These are phyloP conservation scores for Lenzites betulinus DNA, from an alignment of 768 basidiomycete species.

Conservation along the genomic window DNA sequence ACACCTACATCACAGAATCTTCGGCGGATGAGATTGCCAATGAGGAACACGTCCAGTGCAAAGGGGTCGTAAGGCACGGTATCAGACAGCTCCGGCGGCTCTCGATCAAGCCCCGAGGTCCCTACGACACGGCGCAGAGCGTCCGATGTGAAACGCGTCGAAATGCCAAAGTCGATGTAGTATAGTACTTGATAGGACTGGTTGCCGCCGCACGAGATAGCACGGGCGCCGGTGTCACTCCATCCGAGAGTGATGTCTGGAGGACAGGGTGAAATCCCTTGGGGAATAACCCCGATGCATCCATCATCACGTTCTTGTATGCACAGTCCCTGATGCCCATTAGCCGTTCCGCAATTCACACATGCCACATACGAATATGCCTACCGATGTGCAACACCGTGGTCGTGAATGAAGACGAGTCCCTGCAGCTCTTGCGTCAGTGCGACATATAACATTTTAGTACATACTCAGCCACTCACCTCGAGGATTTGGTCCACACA, in stretches of 20 bases:
- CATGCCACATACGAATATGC: background rate
- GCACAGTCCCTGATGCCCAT: slow-evolving; percentile 24
- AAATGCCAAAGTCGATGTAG: slow-evolving; percentile 33
- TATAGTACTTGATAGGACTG: slow-evolving; percentile 27
- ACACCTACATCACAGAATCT: slow-evolving; percentile 19
- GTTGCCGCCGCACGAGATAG: background rate
- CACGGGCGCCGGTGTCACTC: background rate
- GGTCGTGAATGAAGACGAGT: slow-evolving; percentile 24
- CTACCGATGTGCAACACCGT: slow-evolving; percentile 25
- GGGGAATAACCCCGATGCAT: slow-evolving; percentile 24
- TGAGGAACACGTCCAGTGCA: slow-evolving; percentile 25
- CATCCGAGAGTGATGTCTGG: background rate
- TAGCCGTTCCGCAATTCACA: background rate
- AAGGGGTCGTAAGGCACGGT: slow-evolving; percentile 28
- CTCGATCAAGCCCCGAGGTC: slow-evolving; percentile 18
- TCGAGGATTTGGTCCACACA: slow-evolving; percentile 4
- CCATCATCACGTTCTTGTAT: slow-evolving; percentile 29
- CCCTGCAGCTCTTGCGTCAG: slow-evolving; percentile 12
- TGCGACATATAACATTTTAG: background rate
- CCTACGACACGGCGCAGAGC: slow-evolving; percentile 13
- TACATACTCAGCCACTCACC: background rate
- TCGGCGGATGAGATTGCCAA: slow-evolving; percentile 22
- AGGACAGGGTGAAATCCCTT: slow-evolving; percentile 24
- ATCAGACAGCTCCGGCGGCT: slow-evolving; percentile 23
- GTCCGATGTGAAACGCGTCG: slow-evolving; percentile 13